Conservation (phyloP, 805 yeast species). For the Candida maesae region DNA sequence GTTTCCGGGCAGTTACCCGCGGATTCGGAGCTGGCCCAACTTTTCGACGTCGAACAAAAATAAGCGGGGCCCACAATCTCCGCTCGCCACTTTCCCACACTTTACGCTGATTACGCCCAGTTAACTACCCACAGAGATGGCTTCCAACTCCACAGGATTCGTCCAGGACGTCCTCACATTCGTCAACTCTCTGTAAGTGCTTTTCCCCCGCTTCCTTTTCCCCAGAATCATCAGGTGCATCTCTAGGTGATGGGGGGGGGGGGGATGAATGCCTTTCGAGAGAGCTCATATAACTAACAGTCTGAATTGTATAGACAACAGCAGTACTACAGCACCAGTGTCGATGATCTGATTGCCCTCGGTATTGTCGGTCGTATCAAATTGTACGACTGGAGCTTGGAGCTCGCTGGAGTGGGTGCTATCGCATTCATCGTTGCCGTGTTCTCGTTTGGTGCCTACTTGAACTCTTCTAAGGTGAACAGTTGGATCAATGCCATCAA, state of each 20-base stretch:
- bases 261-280: no score
- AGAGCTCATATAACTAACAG: neutral
- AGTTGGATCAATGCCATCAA: constrained; percentile 47
- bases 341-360: constrained; percentile 56
- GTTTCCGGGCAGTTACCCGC: no score
- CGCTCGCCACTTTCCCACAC: neutral
- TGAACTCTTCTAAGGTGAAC: constrained; percentile 55
- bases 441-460: constrained; percentile 54
- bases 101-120: neutral
- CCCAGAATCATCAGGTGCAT: neutral
- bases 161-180: neutral
- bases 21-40: no score
- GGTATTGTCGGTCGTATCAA: constrained; percentile 54
- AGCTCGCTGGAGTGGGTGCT: constrained; percentile 50
- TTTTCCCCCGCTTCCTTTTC: neutral
- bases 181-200: constrained; percentile 8
- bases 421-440: constrained; percentile 45
- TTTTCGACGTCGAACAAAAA: no score
- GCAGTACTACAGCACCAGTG: constrained; percentile 29
- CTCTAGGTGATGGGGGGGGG: no score
- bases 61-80: no score
- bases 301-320: constrained; percentile 8
- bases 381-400: constrained; percentile 75
- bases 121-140: neutral
- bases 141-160: constrained; percentile 4